phyloP scores from a whole-genome alignment of 805 yeast genomes.

The Saccharomyces paradoxus region DNA sequence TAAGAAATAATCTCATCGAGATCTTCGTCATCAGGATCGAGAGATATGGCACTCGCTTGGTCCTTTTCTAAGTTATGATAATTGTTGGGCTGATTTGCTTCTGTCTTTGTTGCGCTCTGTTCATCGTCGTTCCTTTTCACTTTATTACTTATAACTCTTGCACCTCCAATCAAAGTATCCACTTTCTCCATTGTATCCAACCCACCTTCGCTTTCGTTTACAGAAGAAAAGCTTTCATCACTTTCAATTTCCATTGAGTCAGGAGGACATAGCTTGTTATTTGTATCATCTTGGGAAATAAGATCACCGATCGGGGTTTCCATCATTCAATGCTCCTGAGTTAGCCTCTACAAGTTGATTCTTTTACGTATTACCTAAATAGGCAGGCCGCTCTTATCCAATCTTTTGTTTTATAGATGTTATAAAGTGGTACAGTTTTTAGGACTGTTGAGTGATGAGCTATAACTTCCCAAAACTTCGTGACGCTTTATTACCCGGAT shows the following conservation, averaged over 20 bases:
- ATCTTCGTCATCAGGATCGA: neutral
- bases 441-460: neutral
- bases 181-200: neutral
- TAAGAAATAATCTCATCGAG: neutral
- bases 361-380: too few relatives aligned
- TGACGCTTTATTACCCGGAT: neutral
- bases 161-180: constrained; percentile 3
- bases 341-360: neutral
- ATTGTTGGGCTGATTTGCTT: neutral
- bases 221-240: neutral
- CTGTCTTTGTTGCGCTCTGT: constrained; percentile 1
- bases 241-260: neutral
- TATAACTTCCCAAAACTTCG: neutral
- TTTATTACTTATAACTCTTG: constrained; percentile 5
- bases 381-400: neutral
- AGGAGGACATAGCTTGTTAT: neutral
- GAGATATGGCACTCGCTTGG: neutral
- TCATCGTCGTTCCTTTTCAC: constrained; percentile 6
- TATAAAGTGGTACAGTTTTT: neutral
- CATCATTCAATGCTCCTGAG: neutral
- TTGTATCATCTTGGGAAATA: neutral
- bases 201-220: neutral
- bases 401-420: neutral
- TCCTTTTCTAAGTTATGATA: neutral
- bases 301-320: neutral